Base-by-base conservation (phyloP, 768 basidiomycete species). In the Coprinopsis sp. region DNA sequence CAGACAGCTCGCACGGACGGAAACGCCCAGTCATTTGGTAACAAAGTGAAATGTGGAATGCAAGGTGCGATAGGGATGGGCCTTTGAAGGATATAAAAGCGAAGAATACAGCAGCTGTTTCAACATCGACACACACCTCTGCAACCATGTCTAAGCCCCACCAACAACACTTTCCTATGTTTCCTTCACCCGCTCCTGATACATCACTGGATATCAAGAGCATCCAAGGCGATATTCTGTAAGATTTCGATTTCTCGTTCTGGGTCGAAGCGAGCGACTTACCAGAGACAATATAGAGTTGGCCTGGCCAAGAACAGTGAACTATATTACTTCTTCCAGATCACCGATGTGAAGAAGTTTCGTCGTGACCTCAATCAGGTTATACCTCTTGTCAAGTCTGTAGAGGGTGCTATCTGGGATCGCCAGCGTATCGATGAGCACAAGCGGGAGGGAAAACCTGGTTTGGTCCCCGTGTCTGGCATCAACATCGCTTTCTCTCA, bases 401-500 rank as follows among this genome's bases (percentile, higher is more conserved):
- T 72, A 5, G 58, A 64, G 1, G 69, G 74, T 50, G 65, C 72
- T 22, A 49, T 70, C 33, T 56, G 65, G 27, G 74, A 76, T 60
- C 62, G 70, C 33, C 56, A 70, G 21, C 56, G 42, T 14, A 73
- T 74, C 33, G 58, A 60, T 1, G 60, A 70, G 41, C 66, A 68
- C 56, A 74, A 71, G 63, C 61, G 60, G 50, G 58, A 57, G 44
- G 33, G 60, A 12, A 59, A 58, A 33, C 59, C 59, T 30, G 55
- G 55, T 10, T 58, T 70, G 19, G 54, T 76, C 46, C 67, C 64
- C 18, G 55, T 76, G 47, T 60, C 59, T 11, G 74, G 73, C 8
- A 65, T 78, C 33, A 81, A 79, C 62, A 69, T 80, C 34, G 65
- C 77, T 10, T 78, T 81, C 58, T 76, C 78, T 6, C 72, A 74